Evolutionary conservation across 1,284 basidiomycete genomes (phyloP).

Genomic region (Puccinia novopanici): DNA sequence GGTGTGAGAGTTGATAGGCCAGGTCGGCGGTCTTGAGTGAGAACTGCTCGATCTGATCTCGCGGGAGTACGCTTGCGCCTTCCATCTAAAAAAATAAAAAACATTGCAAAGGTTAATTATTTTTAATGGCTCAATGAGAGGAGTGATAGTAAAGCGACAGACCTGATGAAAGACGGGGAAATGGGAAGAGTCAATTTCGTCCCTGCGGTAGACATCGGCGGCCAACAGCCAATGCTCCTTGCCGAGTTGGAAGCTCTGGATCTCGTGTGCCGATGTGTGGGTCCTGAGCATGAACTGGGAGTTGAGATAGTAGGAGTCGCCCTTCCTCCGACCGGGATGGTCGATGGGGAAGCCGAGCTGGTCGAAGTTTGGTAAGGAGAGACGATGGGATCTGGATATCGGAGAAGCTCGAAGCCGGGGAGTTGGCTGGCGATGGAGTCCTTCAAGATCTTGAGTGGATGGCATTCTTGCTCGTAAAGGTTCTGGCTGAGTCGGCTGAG

Average conservation of each 20-base stretch:
- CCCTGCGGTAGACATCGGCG: conserved; percentile 96
- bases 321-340: conserved; percentile 85
- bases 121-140: neutral
- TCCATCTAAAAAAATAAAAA: conserved; percentile 72
- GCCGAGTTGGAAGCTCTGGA: conserved; percentile 79
- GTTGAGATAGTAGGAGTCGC: conserved; percentile 97
- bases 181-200: conserved; percentile 96
- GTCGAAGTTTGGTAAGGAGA: conserved; percentile 93
- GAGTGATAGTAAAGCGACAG: neutral
- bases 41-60: conserved; percentile 59
- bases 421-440: conserved; percentile 82
- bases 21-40: conserved; percentile 61
- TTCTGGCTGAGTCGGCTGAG: conserved; percentile 71
- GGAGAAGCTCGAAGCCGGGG: conserved; percentile 59
- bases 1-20: conserved; percentile 54
- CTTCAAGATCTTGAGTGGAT: conserved; percentile 85
- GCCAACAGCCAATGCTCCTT: conserved; percentile 83
- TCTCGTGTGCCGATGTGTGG: conserved; percentile 96
- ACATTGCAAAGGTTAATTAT: neutral
- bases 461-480: conserved; percentile 74
- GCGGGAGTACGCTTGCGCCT: conserved; percentile 77
- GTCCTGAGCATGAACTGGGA: conserved; percentile 86
- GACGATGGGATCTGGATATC: conserved; percentile 81
- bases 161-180: conserved; percentile 92
- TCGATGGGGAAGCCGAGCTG: conserved; percentile 89